Evolutionary conservation across 1,139 yeast genomes (phyloP), one percentile per base, ranked within the genome.

Genomic region (Meyerozyma elateridarum): DNA sequence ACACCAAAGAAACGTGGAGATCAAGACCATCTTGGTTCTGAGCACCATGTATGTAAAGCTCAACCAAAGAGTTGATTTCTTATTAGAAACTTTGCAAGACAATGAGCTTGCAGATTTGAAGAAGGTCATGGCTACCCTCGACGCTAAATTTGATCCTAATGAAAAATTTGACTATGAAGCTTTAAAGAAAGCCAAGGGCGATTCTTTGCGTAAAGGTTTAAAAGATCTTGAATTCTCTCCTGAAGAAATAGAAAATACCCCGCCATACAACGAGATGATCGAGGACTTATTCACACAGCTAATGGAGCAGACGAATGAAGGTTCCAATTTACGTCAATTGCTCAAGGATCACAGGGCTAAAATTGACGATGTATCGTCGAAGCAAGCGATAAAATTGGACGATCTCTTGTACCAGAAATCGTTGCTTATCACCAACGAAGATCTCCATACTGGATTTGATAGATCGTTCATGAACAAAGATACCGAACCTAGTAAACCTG

Each of bases 391-490:
- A 26, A 81, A 78, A 47, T 63, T 88, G 46, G 76, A 73, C 30
- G 76, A 76, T 22, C 65, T 91, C 36, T 70, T 76, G 44, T 71
- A 77, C 44, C 95, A 89, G 51, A 83, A 85, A 47, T 68, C 79
- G 8, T 55, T 66, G 37, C 82, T 85, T 51, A 89, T 91, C 41
- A 79, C 94, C 4, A 81, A 94, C 36, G 97, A 88, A 14, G 98
- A 91, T 55, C 72, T 88, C 25, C 94, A 79, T 45, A 87, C 94
- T n/a, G 98, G 96, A 0, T 91, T 87, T 64, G 95, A 89, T 51
- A 73, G 85, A 18, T 83, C 95, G 0, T 75, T 85, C 46, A 56
- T 88, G 53, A 87, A 85, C 54, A 80, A 76, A 46, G 64, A 62
- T 22, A 53, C 52, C n/a, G 61, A 52, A 3, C 39, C 16, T 25